Conservation (phyloP, 306 rosid species). For the Cercis canadensis region DNA sequence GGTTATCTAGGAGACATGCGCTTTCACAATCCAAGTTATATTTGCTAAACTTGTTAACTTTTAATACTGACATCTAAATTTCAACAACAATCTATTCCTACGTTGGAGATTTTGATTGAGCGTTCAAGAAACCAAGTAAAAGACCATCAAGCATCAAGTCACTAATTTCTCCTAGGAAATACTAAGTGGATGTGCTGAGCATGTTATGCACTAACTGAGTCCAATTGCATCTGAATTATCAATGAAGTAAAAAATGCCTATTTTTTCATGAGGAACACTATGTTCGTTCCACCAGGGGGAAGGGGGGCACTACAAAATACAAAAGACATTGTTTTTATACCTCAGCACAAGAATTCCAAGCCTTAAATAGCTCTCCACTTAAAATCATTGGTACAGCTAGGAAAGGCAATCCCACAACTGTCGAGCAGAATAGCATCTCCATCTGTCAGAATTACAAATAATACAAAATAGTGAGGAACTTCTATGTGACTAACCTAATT, state of each 20-base stretch:
- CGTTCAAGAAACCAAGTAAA: background rate
- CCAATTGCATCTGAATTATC: background rate
- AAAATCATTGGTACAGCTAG: slow-evolving; percentile 62
- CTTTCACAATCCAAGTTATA: background rate
- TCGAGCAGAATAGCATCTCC: slow-evolving; percentile 74
- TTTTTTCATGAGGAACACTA: no score
- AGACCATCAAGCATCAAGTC: background rate
- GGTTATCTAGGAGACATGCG: background rate
- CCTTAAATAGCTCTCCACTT: slow-evolving; percentile 64
- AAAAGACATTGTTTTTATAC: slow-evolving; percentile 29
- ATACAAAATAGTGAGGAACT: background rate
- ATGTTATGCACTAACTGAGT: background rate
- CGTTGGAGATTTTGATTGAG: background rate
- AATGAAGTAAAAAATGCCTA: no score
- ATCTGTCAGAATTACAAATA: slow-evolving; percentile 41
- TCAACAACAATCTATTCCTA: background rate
- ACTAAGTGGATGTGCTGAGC: background rate
- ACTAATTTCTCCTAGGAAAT: background rate
- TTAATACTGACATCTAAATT: background rate
- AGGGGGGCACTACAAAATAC: background rate
- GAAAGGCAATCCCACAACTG: slow-evolving; percentile 66
- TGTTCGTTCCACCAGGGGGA: no score
- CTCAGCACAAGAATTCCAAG: slow-evolving; percentile 68
- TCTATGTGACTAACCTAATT: background rate
- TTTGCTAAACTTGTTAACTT: background rate